Conservation (phyloP, 108 stramenopile genomes). For the Cyclostephanos tholiformis region DNA sequence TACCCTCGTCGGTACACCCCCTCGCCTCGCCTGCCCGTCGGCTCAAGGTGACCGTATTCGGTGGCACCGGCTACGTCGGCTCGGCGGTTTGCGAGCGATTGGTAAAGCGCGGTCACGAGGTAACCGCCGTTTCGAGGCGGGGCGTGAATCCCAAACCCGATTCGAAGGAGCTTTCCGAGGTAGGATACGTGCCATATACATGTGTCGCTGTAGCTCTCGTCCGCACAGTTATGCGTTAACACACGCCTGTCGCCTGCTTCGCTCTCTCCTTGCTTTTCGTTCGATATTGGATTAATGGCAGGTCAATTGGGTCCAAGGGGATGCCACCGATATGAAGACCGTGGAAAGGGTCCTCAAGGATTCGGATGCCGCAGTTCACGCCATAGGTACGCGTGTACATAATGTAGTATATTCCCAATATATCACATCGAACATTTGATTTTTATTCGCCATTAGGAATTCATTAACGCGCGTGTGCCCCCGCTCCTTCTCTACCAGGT, state of each 20-base stretch:
- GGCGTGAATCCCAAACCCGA: conserved; percentile 58
- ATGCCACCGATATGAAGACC: conserved; percentile 52
- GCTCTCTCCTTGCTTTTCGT: no score
- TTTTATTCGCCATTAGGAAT: background rate
- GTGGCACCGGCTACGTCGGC: conserved; percentile 67
- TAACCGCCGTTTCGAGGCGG: conserved; percentile 57
- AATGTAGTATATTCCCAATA: no score
- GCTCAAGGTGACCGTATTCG: conserved; percentile 40
- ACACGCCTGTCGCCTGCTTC: no score
- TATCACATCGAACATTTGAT: background rate
- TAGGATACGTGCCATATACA: no score
- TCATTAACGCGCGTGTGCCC: background rate
- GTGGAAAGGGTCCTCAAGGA: conserved; percentile 45
- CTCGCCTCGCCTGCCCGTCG: conserved; percentile 33
- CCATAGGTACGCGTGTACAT: conserved; percentile 42
- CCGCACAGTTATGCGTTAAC: no score
- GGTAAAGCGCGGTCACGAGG: conserved; percentile 50
- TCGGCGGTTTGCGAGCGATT: conserved; percentile 58
- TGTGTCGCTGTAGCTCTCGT: no score
- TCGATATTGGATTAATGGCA: no score
- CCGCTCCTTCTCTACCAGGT: conserved; percentile 58
- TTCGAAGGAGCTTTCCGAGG: conserved; percentile 43
- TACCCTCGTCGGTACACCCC: conserved; percentile 9
- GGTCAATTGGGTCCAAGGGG: conserved; percentile 59
- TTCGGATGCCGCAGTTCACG: conserved; percentile 60